Evolutionary conservation across 2,329 filamentous ascomycete species (phyloP), one percentile per base, ranked within the genome.

Genomic region (Metarhizium sp.): DNA sequence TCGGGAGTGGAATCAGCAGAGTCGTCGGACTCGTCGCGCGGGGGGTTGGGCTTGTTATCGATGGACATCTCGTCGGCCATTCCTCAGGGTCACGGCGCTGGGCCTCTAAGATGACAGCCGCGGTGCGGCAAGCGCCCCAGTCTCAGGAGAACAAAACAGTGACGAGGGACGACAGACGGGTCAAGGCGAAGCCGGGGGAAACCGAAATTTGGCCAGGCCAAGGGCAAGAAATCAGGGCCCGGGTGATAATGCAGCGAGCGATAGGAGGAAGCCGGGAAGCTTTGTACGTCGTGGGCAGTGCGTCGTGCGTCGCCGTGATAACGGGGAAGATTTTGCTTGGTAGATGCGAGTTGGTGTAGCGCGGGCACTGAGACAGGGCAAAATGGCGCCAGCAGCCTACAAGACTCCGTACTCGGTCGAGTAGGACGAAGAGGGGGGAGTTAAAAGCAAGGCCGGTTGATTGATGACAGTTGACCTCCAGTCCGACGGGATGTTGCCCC

Each of bases 51-150:
- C 59, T 65, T 63, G 57, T 60, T 63, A 54, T 85, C 81, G 70
- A 85, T 81, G 62, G 82, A 85, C 83, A 85, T 86, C 63, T 75
- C 81, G 72, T 84, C 81, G 72, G 80, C 79, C 81, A 86, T 86
- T 69, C 75, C 76, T 75, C 70, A 62, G 48, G 51, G 62, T 72
- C 69, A 67, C 65, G 71, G 69, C 70, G 69, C 69, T 61, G 59
- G 56, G 59, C 57, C 58, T 55, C 59, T 53, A 60, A 63, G 65
- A 60, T 66, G 66, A 69, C 60, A 68, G 67, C 67, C 67, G 67
- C 67, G 59, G 61, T 63, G 68, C 68, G 67, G 67, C 67, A 67
- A 67, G 64, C 66, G 66, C 67, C 68, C 67, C 66, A 63, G 61
- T 62, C 56, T 60, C 63, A 48, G 54, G 55, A 34, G 55, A 54